These are phyloP conservation scores for Moesziomyces aphidis DNA, from an alignment of 1,284 basidiomycete species.

Conservation along the genomic window DNA sequence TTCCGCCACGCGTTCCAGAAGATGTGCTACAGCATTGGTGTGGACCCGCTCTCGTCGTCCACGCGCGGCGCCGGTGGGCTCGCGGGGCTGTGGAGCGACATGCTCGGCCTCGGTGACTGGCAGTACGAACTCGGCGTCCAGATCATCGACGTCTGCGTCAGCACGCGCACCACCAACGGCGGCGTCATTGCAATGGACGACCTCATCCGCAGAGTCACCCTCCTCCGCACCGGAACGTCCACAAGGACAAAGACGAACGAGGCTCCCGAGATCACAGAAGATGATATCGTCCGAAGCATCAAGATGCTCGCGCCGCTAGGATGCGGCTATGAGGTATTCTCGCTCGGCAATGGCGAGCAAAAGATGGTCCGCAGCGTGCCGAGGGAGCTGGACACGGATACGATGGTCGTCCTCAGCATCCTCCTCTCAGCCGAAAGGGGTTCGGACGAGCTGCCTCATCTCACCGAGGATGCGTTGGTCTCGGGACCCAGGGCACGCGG, in stretches of 20 bases:
- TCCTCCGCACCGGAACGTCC: conserved; percentile 74
- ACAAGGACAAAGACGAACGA: background rate
- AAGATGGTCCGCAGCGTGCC: conserved; percentile 68
- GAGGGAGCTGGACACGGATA: conserved; percentile 68
- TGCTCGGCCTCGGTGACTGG: conserved; percentile 89
- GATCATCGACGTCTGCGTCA: conserved; percentile 94
- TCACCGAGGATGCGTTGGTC: conserved; percentile 76
- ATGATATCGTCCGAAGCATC: conserved; percentile 87
- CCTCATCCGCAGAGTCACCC: conserved; percentile 80
- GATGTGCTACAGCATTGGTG: conserved; percentile 94
- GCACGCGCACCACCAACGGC: conserved; percentile 86
- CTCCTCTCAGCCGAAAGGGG: conserved; percentile 54
- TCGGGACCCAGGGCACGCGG: conserved; percentile 73
- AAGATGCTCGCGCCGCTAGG: conserved; percentile 87
- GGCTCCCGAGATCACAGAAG: conserved; percentile 73
- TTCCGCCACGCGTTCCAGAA: conserved; percentile 94
- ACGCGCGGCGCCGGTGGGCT: conserved; percentile 71
- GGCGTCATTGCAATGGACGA: conserved; percentile 91
- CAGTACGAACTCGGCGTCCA: conserved; percentile 95
- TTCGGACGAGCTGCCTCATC: conserved; percentile 25
- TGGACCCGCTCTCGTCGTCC: conserved; percentile 81
- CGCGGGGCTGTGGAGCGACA: conserved; percentile 84
- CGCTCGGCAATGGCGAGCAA: conserved; percentile 72
- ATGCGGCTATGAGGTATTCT: conserved; percentile 87
- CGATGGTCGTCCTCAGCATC: conserved; percentile 66